Base-by-base conservation (phyloP, 1,139 yeast genomes). In the Blastobotrys aristatus region DNA sequence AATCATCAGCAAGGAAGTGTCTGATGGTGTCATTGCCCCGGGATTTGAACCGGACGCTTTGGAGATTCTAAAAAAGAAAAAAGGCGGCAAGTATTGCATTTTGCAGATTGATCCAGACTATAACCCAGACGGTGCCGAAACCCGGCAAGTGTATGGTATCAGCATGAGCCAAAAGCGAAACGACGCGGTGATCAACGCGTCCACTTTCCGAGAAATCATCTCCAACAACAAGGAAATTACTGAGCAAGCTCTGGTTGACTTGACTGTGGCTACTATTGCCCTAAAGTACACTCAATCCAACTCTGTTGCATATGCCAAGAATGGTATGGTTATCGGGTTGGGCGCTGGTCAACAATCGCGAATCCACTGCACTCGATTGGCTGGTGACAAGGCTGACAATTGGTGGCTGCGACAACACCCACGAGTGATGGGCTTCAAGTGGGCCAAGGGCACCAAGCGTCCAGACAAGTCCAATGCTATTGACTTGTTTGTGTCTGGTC, bases 381-480 rank as follows among this genome's bases (percentile, higher is more conserved):
- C 98, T 46, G 98, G 98, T 67, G 98, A 92, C 65, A 92, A 92
- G 77, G 97, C 97, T 56, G 97, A 92, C 71, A 89, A 88, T 78
- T 92, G 97, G 97, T 92, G 98, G 98, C 78, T 92, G 65, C 85
- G 98, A 76, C 97, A 92, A 71, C 97, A 92, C 70, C 97, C 97
- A 60, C 80, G 76, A 66, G 98, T 92, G 18, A 74, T 92, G 51
- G 94, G 75, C 21, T 84, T 92, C 79, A 80, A 90, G 74, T 92
- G 97, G 97, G 95, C 96, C 57, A 87, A 88, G 75, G 97, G 97
- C 64, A 87, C 86, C 60, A 92, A 92, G 80, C 87, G 97, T 74
- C 97, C 98, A 58, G 98, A 92, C 68, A 92, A 92, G 79, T 85
- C 96, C 50, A 92, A 92, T 66, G 98, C 97, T 50, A 92, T 92